Conservation (phyloP, 768 basidiomycete genomes). For the Phylloporus sp. region DNA sequence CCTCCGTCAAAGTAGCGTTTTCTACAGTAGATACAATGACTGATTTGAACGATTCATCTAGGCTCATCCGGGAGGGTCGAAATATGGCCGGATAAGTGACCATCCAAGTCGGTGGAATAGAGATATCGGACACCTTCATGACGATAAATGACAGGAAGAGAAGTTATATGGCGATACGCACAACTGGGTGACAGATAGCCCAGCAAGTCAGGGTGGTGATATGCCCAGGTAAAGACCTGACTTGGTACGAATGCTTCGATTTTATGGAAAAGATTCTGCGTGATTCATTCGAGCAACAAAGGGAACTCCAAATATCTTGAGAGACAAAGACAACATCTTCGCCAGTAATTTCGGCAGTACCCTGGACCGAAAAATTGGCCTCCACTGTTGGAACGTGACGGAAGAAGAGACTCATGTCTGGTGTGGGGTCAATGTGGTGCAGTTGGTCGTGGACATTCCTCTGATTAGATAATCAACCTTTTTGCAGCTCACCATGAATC, state of each 20-base stretch:
- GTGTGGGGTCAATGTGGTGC: no score
- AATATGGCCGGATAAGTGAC: conserved; percentile 36
- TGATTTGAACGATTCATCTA: conserved; percentile 9
- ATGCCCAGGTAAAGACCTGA: background rate
- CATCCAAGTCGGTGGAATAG: conserved; percentile 41
- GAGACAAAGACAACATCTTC: conserved; percentile 31
- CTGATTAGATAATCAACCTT: conserved; percentile 23
- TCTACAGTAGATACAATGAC: conserved; percentile 22
- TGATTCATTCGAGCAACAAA: conserved; percentile 11
- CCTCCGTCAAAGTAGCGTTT: conserved; percentile 42
- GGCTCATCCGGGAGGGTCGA: conserved; percentile 13
- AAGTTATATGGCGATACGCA: conserved; percentile 21
- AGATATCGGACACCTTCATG: conserved; percentile 30
- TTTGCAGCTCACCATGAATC: conserved; percentile 38
- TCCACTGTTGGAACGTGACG: conserved; percentile 20
- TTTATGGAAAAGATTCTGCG: conserved; percentile 23
- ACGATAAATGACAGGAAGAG: conserved; percentile 20
- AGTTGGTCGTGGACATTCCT: background rate
- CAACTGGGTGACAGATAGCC: conserved; percentile 36
- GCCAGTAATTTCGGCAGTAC: conserved; percentile 1
- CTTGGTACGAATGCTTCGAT: conserved; percentile 11
- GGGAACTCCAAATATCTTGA: conserved; percentile 31
- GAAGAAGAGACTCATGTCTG: conserved; percentile 37
- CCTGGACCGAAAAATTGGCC: conserved; percentile 28
- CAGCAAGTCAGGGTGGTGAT: conserved; percentile 30